Conservation (phyloP, 1,139 yeast genomes). For the Saccharomycopsis crataegensis region DNA sequence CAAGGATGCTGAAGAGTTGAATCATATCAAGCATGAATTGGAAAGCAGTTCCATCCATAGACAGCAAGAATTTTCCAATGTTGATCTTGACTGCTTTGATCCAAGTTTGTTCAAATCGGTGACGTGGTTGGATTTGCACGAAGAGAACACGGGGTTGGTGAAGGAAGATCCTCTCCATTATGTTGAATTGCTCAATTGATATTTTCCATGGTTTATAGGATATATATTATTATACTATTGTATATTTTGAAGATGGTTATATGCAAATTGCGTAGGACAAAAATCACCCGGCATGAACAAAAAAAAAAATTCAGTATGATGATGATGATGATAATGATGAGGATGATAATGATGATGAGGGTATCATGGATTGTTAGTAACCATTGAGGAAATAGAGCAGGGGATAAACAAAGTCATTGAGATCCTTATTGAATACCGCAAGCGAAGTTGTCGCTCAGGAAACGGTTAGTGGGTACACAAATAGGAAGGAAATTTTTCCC, state of each 20-base stretch:
- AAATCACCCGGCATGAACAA: background rate
- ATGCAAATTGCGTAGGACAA: background rate
- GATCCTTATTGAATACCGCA: no score
- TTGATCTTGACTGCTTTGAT: slow-evolving; percentile 16
- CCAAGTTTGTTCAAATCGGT: slow-evolving; percentile 36
- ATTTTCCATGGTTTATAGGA: no score
- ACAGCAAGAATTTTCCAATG: slow-evolving; percentile 15
- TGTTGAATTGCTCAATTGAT: slow-evolving; percentile 15
- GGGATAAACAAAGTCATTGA: background rate
- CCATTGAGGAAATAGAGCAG: no score
- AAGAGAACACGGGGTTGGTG: slow-evolving; percentile 48
- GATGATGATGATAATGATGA: no score
- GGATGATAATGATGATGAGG: no score
- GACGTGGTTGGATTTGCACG: slow-evolving; percentile 57
- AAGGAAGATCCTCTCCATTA: slow-evolving; percentile 27
- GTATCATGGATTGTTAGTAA: no score
- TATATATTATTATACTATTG: no score
- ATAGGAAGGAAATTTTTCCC: no score
- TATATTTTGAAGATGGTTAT: background rate
- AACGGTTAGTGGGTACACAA: no score
- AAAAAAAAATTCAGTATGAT: background rate
- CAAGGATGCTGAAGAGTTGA: slow-evolving; percentile 17
- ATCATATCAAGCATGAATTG: background rate
- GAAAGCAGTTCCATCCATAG: background rate
- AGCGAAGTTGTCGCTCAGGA: no score